Conservation (phyloP, 768 basidiomycete genomes). For the Psilocybe cubensis region DNA sequence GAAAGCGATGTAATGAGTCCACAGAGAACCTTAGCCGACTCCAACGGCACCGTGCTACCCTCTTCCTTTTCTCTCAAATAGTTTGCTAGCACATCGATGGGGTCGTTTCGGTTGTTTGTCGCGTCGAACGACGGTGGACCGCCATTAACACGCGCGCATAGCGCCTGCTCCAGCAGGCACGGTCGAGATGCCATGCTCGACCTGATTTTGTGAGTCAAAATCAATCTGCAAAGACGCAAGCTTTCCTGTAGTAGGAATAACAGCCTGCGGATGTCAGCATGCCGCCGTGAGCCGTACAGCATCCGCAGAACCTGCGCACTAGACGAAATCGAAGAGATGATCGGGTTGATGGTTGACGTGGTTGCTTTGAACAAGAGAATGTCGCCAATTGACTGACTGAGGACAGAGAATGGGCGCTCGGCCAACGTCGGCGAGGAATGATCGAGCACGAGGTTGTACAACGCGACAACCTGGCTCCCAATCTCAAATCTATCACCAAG, state of each 20-base stretch:
- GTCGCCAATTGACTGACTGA: slow-evolving; percentile 71
- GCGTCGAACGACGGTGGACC: slow-evolving; percentile 49
- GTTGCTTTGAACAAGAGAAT: slow-evolving; percentile 75
- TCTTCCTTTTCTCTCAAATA: slow-evolving; percentile 70
- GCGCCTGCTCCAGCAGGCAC: slow-evolving; percentile 75
- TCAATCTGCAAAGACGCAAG: slow-evolving; percentile 60
- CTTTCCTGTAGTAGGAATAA: slow-evolving; percentile 72
- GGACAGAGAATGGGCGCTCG: slow-evolving; percentile 58
- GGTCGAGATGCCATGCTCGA: slow-evolving; percentile 44
- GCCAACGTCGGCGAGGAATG: slow-evolving; percentile 58
- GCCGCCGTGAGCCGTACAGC: slow-evolving; percentile 65
- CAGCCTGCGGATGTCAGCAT: slow-evolving; percentile 69
- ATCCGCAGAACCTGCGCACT: slow-evolving; percentile 61
- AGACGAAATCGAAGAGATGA: slow-evolving; percentile 70
- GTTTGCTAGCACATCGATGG: slow-evolving; percentile 73
- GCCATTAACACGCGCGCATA: slow-evolving; percentile 65
- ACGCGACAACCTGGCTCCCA: slow-evolving; percentile 61
- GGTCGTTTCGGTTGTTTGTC: slow-evolving; percentile 57
- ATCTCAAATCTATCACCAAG: slow-evolving; percentile 87
- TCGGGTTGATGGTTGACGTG: slow-evolving; percentile 78
- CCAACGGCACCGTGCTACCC: slow-evolving; percentile 62
- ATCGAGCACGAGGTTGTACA: slow-evolving; percentile 71
- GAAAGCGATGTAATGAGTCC: slow-evolving; percentile 71
- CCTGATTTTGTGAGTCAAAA: slow-evolving; percentile 68
- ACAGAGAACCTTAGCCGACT: slow-evolving; percentile 69